Evolutionary conservation across 345 rosid genomes (phyloP).

Genomic region (Salix udensis): DNA sequence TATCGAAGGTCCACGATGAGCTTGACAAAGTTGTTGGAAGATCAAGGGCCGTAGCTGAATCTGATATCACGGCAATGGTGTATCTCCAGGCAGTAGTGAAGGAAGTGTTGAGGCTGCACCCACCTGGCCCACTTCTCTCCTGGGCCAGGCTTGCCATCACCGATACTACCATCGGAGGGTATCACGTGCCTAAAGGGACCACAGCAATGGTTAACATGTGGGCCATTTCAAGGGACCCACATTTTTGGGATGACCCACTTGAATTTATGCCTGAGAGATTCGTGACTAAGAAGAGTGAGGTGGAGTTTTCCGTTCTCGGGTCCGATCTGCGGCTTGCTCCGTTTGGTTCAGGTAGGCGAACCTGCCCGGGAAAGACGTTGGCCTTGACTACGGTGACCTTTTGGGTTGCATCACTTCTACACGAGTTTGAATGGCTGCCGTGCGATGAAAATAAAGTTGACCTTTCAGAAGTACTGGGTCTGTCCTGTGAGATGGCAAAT

Average conservation of each 20-base stretch:
- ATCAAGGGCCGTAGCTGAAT: constrained; percentile 51
- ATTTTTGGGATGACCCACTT: constrained; percentile 65
- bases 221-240: constrained; percentile 82
- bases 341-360: constrained; percentile 81
- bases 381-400: constrained; percentile 62
- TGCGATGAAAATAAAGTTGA: constrained; percentile 39
- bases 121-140: constrained; percentile 91
- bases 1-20: constrained; percentile 67
- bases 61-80: constrained; percentile 38
- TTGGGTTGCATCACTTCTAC: constrained; percentile 68
- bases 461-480: constrained; percentile 60
- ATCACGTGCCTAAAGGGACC: constrained; percentile 79
- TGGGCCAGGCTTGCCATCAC: constrained; percentile 86
- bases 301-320: constrained; percentile 67
- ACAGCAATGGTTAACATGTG: constrained; percentile 97
- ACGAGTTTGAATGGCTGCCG: constrained; percentile 61
- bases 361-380: constrained; percentile 73
- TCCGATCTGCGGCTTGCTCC: constrained; percentile 85
- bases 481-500: constrained; percentile 80
- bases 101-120: constrained; percentile 78
- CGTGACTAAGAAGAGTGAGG: constrained; percentile 32
- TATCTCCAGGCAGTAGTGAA: constrained; percentile 75
- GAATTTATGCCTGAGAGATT: constrained; percentile 67
- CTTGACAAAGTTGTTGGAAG: constrained; percentile 57
- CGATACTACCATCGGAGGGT: constrained; percentile 67